Evolutionary conservation across 495 filamentous ascomycete species (phyloP), one percentile per base, ranked within the genome.

Genomic region (Durotheca rogersii): DNA sequence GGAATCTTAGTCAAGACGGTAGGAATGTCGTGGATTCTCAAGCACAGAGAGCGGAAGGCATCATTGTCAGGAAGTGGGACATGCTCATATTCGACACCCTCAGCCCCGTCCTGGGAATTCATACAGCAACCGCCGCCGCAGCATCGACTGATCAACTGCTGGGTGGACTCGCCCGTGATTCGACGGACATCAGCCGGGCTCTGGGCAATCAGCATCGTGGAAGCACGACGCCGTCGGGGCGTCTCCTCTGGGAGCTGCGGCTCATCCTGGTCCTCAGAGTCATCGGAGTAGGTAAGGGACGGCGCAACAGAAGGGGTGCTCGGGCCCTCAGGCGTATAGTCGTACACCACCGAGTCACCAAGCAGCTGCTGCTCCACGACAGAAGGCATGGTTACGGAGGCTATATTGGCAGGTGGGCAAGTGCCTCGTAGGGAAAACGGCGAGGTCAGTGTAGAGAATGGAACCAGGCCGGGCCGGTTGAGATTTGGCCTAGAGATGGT

Each of bases 111-210:
- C 25, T 78, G 77, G 39, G 84, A 72, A 41, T 82, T 75, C 60
- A 89, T 78, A 66, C 91, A 96, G 71, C 94, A 96, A 32, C 92
- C 91, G 41, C 92, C 90, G 23, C 93, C 93, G 65, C 93, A 98
- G 73, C 94, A 98, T 72, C 85, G 71, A 72, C 79, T 59, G 64
- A 79, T 73, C 74, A 85, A 60, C 59, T 77, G 69, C 37, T 82
- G 82, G 11, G 79, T 81, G 5, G 78, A 74, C 62, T 80, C 76
- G 41, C 79, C 80, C 37, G 82, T 81, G 17, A 95, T 78, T 50
- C 84, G 74, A 58, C 81, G 77, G 50, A 94, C 84, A 58, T 92
- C 88, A 16, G 82, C 77, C 0, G 85, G 78, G 65, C 80, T 87
- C 61, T 88, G 82, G 1, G 87, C 84, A 51, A 93, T 86, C 46